Conservation (phyloP, 23 red algal genomes). For the Gracilariopsis chorda region DNA sequence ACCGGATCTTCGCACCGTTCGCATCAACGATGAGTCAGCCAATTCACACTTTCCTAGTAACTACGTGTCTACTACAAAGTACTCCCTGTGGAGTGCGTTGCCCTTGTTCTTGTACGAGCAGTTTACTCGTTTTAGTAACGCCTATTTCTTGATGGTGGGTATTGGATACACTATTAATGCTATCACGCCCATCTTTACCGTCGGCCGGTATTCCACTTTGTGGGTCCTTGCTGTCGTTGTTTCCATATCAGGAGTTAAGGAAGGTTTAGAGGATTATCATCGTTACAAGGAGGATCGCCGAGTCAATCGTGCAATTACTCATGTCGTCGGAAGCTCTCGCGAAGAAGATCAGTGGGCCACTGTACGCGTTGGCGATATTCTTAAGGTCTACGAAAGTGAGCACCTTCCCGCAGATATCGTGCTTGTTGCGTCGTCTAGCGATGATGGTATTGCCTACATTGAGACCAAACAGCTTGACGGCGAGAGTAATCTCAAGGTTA, state of each 20-base stretch:
- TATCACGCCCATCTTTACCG: slow-evolving; percentile 67
- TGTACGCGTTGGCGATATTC: slow-evolving; percentile 89
- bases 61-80: slow-evolving; percentile 93
- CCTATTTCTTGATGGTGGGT: slow-evolving; percentile 86
- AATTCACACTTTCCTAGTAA: slow-evolving; percentile 73
- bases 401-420: slow-evolving; percentile 86
- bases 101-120: slow-evolving; percentile 73
- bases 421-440: slow-evolving; percentile 62
- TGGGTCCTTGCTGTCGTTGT: slow-evolving; percentile 71
- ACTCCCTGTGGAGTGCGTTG: slow-evolving; percentile 52
- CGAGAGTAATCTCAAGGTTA: slow-evolving; percentile 95
- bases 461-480: slow-evolving; percentile 95
- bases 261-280: slow-evolving; percentile 80
- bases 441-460: slow-evolving; percentile 80
- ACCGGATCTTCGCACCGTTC: slow-evolving; percentile 23
- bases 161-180: slow-evolving; percentile 68
- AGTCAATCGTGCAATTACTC: slow-evolving; percentile 68
- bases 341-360: slow-evolving; percentile 42
- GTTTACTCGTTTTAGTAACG: slow-evolving; percentile 77
- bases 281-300: slow-evolving; percentile 77
- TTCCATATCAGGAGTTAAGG: slow-evolving; percentile 75
- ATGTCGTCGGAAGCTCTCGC: slow-evolving; percentile 52
- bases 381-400: slow-evolving; percentile 67
- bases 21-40: slow-evolving; percentile 32
- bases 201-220: slow-evolving; percentile 72